A percentile compares a stretch with the other conserved stretches of the same genome.
phyloP scores from a whole-genome alignment of 805 yeast genomes.

The Tetrapisispora pingtungensis region DNA sequence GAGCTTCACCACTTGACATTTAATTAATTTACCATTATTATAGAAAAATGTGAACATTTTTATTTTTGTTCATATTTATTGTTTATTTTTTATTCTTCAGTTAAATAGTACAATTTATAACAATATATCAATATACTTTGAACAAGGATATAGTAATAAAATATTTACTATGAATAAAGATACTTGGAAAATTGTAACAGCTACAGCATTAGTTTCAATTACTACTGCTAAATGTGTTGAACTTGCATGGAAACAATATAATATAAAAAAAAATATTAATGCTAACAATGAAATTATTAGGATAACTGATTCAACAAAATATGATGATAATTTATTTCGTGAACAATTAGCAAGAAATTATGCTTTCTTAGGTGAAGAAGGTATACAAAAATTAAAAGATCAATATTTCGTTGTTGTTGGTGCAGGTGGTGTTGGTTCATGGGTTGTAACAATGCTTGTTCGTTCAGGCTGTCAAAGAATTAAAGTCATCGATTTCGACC shows the following conservation, averaged over 20 bases:
- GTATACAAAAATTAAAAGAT: slow-evolving; percentile 60
- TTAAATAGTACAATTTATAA: too few relatives aligned
- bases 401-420: slow-evolving; percentile 77
- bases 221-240: slow-evolving; percentile 27
- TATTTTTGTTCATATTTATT: too few relatives aligned
- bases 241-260: slow-evolving; percentile 17
- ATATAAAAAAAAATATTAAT: neutral
- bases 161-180: slow-evolving; percentile 2
- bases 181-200: slow-evolving; percentile 24
- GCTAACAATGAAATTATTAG: neutral
- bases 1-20: too few relatives aligned
- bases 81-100: too few relatives aligned
- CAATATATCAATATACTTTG: too few relatives aligned
- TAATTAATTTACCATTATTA: too few relatives aligned
- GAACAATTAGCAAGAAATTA: slow-evolving; percentile 92
- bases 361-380: slow-evolving; percentile 83
- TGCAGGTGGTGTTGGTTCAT: slow-evolving; percentile 98
- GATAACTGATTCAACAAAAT: slow-evolving; percentile 8
- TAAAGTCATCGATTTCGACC: slow-evolving; percentile 88
- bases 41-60: too few relatives aligned
- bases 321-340: slow-evolving; percentile 63
- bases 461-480: slow-evolving; percentile 81
- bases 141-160: too few relatives aligned
- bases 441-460: slow-evolving; percentile 85
- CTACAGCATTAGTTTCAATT: slow-evolving; percentile 27